Evolutionary conservation across 2,329 filamentous ascomycete species (phyloP), one percentile per base, ranked within the genome.

Genomic region (Aspergillus neoniger): DNA sequence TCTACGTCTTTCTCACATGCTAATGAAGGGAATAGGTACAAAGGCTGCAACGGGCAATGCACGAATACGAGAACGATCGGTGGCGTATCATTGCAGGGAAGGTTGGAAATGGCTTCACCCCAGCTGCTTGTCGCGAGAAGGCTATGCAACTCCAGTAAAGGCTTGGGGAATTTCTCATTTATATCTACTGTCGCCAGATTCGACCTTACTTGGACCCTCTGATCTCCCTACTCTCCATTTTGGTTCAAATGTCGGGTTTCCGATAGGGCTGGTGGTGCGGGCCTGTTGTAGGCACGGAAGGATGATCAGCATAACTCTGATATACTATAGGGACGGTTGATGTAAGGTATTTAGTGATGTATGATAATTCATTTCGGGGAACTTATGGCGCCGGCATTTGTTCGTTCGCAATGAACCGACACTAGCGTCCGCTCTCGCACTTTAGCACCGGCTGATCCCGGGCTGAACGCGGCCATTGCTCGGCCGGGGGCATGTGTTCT

Each of bases 71-170:
- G 63, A 73, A 76, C 79, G 92, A 96, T 76, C 92, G 92, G 74
- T 97, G 93, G 93, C 89, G 92, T 68, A 91, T 96, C 72, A 88
- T 96, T 64, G 90, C 93, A 61, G 90, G 91, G 71, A 96, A 96
- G 78, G 90, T 97, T 69, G 93, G 93, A 63, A 91, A 88, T 54
- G 92, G 93, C 50, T 96, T 96, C 73, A 95, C 92, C 39, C 91
- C 93, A 43, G 86, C 87, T 38, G 91, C 92, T 48, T 97, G 93
- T 79, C 89, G 90, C 75, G 92, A 96, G 71, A 89, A 92, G 70
- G 89, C 88, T 32, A 80, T 85, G 71, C 62, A 80, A 71, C 72
- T 74, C 8, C 61, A 47, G 58, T 39, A 25, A 51, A 44, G 38
- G 44, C 41, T 43, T n/a, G 51, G 57, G 61, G 58, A 61, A 54